These are phyloP conservation scores for Ascochyta clinopodiicola DNA, from an alignment of 2,329 filamentous ascomycete genomes.

Conservation along the genomic window DNA sequence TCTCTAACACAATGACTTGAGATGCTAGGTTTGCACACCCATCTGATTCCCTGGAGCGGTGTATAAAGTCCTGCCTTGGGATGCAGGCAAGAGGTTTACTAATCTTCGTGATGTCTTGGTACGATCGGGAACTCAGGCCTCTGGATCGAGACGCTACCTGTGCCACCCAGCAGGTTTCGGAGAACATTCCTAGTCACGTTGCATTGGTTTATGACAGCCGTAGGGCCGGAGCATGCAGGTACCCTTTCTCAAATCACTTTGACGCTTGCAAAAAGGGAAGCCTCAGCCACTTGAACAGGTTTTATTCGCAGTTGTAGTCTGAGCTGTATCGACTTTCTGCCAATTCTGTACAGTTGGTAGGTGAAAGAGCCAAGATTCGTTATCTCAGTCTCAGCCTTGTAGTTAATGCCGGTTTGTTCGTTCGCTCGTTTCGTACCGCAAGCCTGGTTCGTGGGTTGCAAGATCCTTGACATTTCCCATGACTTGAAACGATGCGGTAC, in stretches of 20 bases:
- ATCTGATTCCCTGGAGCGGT: no score
- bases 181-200: background rate
- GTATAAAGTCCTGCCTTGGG: no score
- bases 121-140: background rate
- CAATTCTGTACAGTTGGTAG: no score
- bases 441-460: background rate
- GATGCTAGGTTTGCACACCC: no score
- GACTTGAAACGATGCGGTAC: background rate
- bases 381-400: background rate
- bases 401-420: background rate
- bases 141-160: background rate
- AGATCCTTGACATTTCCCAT: background rate
- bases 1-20: no score
- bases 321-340: background rate
- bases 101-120: no score
- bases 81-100: no score
- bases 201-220: conserved; percentile 4
- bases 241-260: background rate
- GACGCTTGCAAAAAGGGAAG: background rate
- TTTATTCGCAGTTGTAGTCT: no score
- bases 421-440: background rate
- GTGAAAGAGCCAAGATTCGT: background rate
- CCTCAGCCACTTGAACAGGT: background rate
- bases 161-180: background rate
- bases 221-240: conserved; percentile 8